Evolutionary conservation across 108 stramenopile genomes (phyloP), one percentile per base, ranked within the genome.

Genomic region (Epipyxis sp.): DNA sequence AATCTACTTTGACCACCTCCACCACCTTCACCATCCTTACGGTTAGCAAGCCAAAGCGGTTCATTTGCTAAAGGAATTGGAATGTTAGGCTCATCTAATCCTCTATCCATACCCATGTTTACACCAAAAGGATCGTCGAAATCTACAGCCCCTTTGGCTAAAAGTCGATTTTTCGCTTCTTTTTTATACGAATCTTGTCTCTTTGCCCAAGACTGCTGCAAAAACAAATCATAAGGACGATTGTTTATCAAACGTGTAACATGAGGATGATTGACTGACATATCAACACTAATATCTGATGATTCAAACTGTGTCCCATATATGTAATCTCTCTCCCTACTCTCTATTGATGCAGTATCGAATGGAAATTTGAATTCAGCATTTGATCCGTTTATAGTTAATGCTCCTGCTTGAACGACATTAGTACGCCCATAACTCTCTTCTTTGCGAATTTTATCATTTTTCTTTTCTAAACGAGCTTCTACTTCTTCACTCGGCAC

Each of bases 61-160:
- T 58, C 76, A n/a, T 77, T 42, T 25, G n/a, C 1, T 6, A 2
- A 1, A 57, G 76, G 76, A n/a, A 40, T 1, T 1, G n/a, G 16
- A n/a, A 44, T 57, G 61, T 42, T 1, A 6, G 78, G 78, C 41
- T 40, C 78, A 10, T 65, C 59, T 34, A 78, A 32, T 6, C 78
- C 78, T 35, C 78, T 59, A 59, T 78, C 59, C 78, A 78, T 78
- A 2, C 78, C 78, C 78, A 78, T 58, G 41, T 78, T 59, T 59
- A 77, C 76, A 59, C 76, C 76, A 40, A 62, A 59, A 6, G 76
- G 76, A 40, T 77, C 46, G 69, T n/a, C 39, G 35, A 44, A 44
- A 25, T 71, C 69, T 37, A 44, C n/a, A 42, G 42, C 69, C n/a
- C 69, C 69, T 44, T 25, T 37, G 6, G 13, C 6, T 3, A 44